These are phyloP conservation scores for Rhynchosporium graminicola DNA, from an alignment of 2,329 filamentous ascomycete species.

Conservation along the genomic window DNA sequence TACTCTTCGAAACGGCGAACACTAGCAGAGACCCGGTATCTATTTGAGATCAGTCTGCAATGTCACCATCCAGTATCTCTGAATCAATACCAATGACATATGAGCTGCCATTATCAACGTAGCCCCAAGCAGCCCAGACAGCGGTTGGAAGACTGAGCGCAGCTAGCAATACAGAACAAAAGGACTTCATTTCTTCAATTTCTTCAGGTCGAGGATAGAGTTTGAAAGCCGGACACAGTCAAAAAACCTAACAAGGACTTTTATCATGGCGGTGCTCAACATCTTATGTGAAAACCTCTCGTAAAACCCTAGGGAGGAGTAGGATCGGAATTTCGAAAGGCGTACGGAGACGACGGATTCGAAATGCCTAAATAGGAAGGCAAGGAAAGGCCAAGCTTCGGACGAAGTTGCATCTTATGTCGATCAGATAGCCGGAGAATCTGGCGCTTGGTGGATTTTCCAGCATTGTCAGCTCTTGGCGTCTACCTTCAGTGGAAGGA, in stretches of 20 bases:
- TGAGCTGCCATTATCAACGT: slow-evolving; percentile 43
- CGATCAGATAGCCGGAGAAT: neutral
- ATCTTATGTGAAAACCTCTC: neutral
- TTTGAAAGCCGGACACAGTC: neutral
- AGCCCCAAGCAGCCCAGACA: slow-evolving; percentile 45
- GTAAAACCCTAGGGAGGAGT: no score
- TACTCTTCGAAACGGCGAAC: slow-evolving; percentile 42
- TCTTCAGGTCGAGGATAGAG: neutral
- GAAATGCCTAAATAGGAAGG: neutral
- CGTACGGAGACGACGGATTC: neutral
- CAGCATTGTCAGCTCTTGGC: neutral
- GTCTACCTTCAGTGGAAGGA: neutral
- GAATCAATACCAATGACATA: slow-evolving; percentile 40
- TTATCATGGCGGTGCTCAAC: neutral
- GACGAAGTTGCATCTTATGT: neutral
- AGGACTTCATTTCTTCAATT: slow-evolving; percentile 16
- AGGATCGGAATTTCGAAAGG: no score
- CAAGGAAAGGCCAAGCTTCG: neutral
- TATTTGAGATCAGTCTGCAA: neutral
- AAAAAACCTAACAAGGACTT: no score
- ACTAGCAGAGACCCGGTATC: slow-evolving; percentile 41
- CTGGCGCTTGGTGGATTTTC: slow-evolving; percentile 7
- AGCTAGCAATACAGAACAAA: slow-evolving; percentile 15
- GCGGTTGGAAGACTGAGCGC: slow-evolving; percentile 18
- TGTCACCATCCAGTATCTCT: neutral